Conservation (phyloP, 2,329 filamentous ascomycete genomes). For the Aspergillus niger region DNA sequence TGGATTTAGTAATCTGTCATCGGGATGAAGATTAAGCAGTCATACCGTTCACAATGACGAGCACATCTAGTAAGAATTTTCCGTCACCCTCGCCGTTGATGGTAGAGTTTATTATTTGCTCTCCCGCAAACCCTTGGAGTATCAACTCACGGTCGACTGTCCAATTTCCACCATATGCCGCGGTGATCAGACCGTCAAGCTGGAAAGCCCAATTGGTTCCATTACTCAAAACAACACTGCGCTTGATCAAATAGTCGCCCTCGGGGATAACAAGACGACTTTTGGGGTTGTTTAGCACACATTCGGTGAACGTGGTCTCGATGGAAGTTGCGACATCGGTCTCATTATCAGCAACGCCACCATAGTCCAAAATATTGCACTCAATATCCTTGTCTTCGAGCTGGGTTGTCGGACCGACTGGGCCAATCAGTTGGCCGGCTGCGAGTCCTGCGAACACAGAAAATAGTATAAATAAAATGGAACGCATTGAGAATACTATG, state of each 20-base stretch:
- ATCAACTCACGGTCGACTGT: slow-evolving; percentile 31
- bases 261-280: slow-evolving; percentile 32
- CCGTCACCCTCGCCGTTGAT: slow-evolving; percentile 39
- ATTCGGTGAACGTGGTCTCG: slow-evolving; percentile 29
- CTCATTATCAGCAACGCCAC: slow-evolving; percentile 32
- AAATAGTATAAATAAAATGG: too few species aligned
- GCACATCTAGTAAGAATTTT: slow-evolving; percentile 31
- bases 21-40: too few species aligned
- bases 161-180: slow-evolving; percentile 33
- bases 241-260: slow-evolving; percentile 31
- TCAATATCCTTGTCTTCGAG: slow-evolving; percentile 29
- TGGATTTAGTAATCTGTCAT: too few species aligned
- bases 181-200: slow-evolving; percentile 37
- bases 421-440: slow-evolving; percentile 21
- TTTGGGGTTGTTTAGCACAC: slow-evolving; percentile 22
- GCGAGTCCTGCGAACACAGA: neutral
- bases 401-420: slow-evolving; percentile 32
- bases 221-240: slow-evolving; percentile 30
- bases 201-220: slow-evolving; percentile 39
- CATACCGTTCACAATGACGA: slow-evolving; percentile 36
- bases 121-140: slow-evolving; percentile 32
- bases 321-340: slow-evolving; percentile 36
- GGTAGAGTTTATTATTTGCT: slow-evolving; percentile 30
- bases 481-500: too few species aligned
- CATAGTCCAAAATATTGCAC: slow-evolving; percentile 39